Evolutionary conservation across 179 eudicot species (phyloP).

Genomic region (Monotropa hypopitys): DNA sequence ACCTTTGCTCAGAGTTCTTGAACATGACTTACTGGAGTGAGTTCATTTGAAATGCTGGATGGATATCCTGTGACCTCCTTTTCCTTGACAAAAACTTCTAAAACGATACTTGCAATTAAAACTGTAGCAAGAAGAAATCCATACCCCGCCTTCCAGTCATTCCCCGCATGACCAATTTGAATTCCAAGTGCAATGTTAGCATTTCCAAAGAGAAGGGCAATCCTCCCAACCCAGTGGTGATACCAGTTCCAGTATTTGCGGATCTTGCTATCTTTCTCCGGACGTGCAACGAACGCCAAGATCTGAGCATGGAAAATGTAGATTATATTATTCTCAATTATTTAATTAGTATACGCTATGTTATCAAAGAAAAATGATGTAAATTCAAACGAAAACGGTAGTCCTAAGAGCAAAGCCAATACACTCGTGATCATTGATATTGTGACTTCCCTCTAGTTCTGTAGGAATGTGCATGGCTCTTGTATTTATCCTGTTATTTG

Average conservation of each 20-base stretch:
- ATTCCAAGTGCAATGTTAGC: constrained; percentile 70
- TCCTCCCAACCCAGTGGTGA: constrained; percentile 66
- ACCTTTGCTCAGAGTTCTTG: neutral
- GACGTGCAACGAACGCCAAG: constrained; percentile 73
- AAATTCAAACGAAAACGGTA: neutral
- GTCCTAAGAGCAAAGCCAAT: neutral
- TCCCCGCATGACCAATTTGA: constrained; percentile 53
- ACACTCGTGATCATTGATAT: neutral
- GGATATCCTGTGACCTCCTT: constrained; percentile 29
- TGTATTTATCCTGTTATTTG: neutral
- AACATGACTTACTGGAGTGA: constrained; percentile 5
- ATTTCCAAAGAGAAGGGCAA: constrained; percentile 71
- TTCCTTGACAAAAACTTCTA: constrained; percentile 55
- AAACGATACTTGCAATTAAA: constrained; percentile 33
- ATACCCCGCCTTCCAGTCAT: constrained; percentile 74
- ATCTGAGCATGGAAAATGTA: constrained; percentile 28
- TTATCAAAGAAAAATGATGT: neutral
- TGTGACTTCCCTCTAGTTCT: neutral
- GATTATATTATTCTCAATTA: neutral
- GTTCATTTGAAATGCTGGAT: constrained; percentile 50
- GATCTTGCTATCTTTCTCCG: constrained; percentile 60
- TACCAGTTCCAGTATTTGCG: constrained; percentile 71
- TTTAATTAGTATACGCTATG: neutral
- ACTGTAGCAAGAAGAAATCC: constrained; percentile 52
- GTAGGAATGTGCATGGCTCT: neutral